phyloP scores from a whole-genome alignment of 441 rosid species.

The Manihot esculenta region DNA sequence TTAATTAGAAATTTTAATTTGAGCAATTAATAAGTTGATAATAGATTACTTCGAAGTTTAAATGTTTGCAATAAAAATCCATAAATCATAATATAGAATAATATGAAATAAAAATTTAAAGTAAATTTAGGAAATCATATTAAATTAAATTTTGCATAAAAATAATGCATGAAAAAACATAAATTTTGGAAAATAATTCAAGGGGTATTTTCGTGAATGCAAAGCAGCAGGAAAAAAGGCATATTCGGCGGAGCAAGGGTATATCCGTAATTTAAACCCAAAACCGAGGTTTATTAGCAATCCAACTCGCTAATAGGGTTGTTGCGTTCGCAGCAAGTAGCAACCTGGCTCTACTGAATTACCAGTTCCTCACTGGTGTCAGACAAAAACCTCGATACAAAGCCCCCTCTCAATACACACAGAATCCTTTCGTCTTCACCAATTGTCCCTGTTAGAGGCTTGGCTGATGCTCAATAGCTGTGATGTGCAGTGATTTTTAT shows the following conservation, averaged over 20 bases:
- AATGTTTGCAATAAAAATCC: no score
- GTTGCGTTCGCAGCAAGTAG: neutral
- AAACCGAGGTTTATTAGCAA: neutral
- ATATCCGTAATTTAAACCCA: neutral
- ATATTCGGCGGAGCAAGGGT: neutral
- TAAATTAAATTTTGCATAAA: no score
- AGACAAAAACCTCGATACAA: neutral
- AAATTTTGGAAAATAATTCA: no score
- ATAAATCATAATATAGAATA: no score
- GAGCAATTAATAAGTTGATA: no score
- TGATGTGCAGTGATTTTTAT: no score
- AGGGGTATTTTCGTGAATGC: neutral
- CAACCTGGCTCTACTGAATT: neutral
- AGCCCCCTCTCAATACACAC: neutral
- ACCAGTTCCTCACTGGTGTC: neutral
- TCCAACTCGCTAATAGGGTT: neutral
- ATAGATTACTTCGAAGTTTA: no score
- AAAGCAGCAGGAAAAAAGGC: neutral
- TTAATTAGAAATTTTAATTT: no score
- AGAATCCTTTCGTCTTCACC: neutral
- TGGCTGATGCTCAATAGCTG: neutral
- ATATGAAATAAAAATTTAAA: no score
- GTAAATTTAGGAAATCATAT: no score
- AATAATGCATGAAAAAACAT: no score
- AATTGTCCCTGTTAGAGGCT: neutral